Evolutionary conservation across 331 rosid species (phyloP), one percentile per base, ranked within the genome.

Genomic region (Quercus lobata): DNA sequence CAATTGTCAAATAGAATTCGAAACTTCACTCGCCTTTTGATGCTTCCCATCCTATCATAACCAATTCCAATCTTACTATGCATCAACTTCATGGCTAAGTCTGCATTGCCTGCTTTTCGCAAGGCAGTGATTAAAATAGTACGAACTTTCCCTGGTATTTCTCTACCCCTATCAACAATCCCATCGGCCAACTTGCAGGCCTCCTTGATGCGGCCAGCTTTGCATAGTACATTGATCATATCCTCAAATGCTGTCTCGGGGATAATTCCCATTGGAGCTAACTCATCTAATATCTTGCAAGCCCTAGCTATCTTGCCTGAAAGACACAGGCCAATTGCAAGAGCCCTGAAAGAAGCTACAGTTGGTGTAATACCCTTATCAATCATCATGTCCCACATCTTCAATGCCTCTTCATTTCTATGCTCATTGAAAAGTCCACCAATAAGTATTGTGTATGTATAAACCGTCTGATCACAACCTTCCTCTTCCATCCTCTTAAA

Each of bases 101-200:
- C 97, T 29, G 92, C 87, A 83, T 87, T 89, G 63, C 98, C 97
- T 55, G 98, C 88, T 79, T 91, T 95, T 86, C 97, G 93, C 89
- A 90, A 86, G 73, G 93, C 94, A 87, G 91, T 91, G 78, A 93
- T 93, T 62, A 93, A 76, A 75, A 87, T 53, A n/a, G 97, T 95
- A 16, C 93, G 89, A 74, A 95, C 71, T 79, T 80, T 91, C 62
- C 97, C 97, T 0, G 97, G 97, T 80, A 89, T 88, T 85, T 95
- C 97, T 87, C 97, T 81, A 3, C 97, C 97, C 75, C 97, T 83
- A 53, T 91, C 97, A 78, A 91, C 96, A 78, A 92, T 84, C 41
- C 97, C 99, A 84, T 95, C 97, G 6, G 99, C 97, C 83, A 95
- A 84, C 69, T 92, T 95, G 91, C 99, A 95, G 25, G 97, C 99